phyloP scores from a whole-genome alignment of 2,329 filamentous ascomycete species.

The Geosmithia morbida region DNA sequence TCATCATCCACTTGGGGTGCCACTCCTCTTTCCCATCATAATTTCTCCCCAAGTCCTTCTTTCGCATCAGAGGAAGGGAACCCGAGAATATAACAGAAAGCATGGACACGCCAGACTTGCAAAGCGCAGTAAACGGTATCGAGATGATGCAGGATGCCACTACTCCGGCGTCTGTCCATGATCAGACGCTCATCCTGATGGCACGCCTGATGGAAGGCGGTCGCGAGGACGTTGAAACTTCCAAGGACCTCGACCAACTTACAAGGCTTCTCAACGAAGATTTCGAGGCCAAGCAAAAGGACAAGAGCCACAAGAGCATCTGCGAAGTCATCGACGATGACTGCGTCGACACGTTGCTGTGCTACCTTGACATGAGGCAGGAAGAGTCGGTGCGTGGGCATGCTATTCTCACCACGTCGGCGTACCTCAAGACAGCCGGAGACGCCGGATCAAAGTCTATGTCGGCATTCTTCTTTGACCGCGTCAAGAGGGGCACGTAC shows the following conservation, averaged over 20 bases:
- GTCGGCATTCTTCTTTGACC: conserved; percentile 57
- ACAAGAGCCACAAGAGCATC: conserved; percentile 29
- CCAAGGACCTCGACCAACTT: conserved; percentile 40
- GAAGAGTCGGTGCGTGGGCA: conserved; percentile 61
- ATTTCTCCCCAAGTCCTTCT: neutral
- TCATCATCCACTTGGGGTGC: neutral
- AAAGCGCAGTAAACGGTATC: conserved; percentile 10
- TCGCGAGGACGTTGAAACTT: conserved; percentile 63
- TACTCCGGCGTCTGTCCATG: conserved; percentile 27
- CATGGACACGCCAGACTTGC: conserved; percentile 11
- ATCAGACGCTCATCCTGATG: conserved; percentile 63
- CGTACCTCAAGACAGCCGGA: conserved; percentile 66
- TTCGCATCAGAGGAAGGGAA: neutral
- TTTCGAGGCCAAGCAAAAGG: conserved; percentile 24
- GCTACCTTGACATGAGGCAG: conserved; percentile 73
- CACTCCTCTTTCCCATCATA: neutral
- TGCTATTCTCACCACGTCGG: conserved; percentile 67
- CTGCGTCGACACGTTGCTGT: conserved; percentile 72
- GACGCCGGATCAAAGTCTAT: conserved; percentile 58
- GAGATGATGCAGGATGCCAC: conserved; percentile 16
- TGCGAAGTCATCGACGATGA: conserved; percentile 55
- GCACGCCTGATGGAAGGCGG: conserved; percentile 85
- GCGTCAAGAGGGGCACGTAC: conserved; percentile 59
- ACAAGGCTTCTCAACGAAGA: conserved; percentile 47
- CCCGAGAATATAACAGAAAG: neutral